Base-by-base conservation (phyloP, 2,329 filamentous ascomycete species). In the Periconia digitata region DNA sequence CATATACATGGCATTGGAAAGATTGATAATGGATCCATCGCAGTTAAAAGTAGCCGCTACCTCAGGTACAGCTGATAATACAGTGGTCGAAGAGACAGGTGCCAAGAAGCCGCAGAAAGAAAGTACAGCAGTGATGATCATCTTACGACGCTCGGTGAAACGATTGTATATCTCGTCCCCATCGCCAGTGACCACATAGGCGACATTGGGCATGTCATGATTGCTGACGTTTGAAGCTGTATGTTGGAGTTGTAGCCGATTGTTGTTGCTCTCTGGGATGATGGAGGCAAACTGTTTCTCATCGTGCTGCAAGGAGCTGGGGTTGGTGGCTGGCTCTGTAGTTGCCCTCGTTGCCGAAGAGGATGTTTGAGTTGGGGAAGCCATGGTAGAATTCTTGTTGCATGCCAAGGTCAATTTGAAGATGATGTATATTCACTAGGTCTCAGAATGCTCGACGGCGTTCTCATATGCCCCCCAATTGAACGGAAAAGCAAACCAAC, bases 41-140 rank as follows among this genome's bases (percentile, higher is more conserved):
- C 85, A 89, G 34, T 75, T 55, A 64, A 82, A 90, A 7, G 82
- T 84, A 3, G 65, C 67, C 1, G 87, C 86, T 5, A 92, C 84
- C 67, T 92, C 88, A 1, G 88, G 87, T 1, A 87, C 82, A 2
- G 87, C 89, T 1, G 87, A 80, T 12, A 92, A 71, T 8, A 92
- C 83, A 1, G 85, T 85, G 0, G 88, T 92, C 34, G 84, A 89
- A 2, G 84, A 87, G 20, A 90, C 81, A 0, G 89, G 89, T 1
- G 89, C 85, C 38, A 92, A 75, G 54, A 92, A 90, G 21, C 85
- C 84, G 71, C 87, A 90, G 63, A 86, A 89, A 0, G 87, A 85
- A 44, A 92, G 72, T 6, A 91, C 79, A 8, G 76, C 74, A 15
- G 90, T 85, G 44, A 92, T 87, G 51, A 84, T 62, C 2, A 78